Percentiles rank a stretch among this genome's conserved stretches.
phyloP scores from a whole-genome alignment of 192 early-diverging fungal species.

The Funneliformis geosporum region DNA sequence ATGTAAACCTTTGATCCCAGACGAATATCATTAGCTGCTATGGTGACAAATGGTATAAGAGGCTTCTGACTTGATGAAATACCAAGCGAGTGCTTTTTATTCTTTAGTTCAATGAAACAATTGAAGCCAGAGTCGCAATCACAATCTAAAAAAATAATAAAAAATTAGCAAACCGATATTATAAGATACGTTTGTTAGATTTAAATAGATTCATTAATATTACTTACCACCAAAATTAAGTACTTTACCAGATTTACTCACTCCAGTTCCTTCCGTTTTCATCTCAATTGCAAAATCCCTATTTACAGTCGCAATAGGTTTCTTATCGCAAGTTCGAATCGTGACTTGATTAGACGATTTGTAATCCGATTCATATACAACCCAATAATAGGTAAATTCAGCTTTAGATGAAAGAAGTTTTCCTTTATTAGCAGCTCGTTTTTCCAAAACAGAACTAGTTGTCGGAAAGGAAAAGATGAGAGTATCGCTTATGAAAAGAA shows the following conservation, averaged over 20 bases:
- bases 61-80: background rate
- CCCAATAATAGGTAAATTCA: constrained; percentile 28
- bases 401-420: background rate
- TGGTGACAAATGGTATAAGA: constrained; percentile 44
- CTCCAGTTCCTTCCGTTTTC: constrained; percentile 9
- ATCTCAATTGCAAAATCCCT: background rate
- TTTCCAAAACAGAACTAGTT: background rate
- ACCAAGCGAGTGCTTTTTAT: background rate
- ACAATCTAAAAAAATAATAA: background rate
- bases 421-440: background rate
- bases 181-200: no score
- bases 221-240: constrained; percentile 17
- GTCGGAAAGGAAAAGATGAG: background rate
- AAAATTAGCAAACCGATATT: no score
- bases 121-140: background rate
- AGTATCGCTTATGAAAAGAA: background rate
- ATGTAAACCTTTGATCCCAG: constrained; percentile 42
- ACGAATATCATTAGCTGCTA: constrained; percentile 44
- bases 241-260: background rate
- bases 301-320: background rate
- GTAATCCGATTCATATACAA: background rate
- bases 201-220: background rate
- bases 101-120: background rate
- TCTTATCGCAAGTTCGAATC: background rate
- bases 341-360: background rate